Evolutionary conservation across 176 grass and related monocot species (phyloP).

Genomic region (Carex littledalei): DNA sequence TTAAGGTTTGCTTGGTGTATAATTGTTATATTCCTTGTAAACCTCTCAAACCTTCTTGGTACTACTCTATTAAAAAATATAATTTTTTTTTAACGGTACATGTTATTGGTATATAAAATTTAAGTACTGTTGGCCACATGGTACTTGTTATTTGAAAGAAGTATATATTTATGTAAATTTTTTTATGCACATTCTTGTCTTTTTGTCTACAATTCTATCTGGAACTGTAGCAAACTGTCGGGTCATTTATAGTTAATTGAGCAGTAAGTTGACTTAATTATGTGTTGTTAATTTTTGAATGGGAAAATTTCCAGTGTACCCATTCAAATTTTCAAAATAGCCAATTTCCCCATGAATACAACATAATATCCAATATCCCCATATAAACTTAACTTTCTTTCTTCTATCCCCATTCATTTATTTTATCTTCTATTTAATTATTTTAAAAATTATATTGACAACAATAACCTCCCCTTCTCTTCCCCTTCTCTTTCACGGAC

Average conservation of each 20-base stretch:
- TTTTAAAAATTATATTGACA: too few species aligned
- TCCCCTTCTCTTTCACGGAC: too few species aligned
- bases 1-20: background rate
- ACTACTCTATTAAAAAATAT: background rate
- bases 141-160: background rate
- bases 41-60: background rate
- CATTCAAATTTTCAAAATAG: too few species aligned
- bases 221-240: background rate
- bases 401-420: too few species aligned
- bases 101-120: background rate
- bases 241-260: background rate
- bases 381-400: too few species aligned
- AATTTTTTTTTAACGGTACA: background rate
- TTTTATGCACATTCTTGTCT: background rate
- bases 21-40: background rate
- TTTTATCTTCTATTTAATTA: too few species aligned
- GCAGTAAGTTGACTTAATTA: constrained; percentile 6
- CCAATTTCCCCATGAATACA: too few species aligned
- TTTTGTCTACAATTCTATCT: constrained; percentile 6
- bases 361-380: too few species aligned
- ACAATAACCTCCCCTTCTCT: too few species aligned
- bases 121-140: constrained; percentile 5
- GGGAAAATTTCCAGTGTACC: too few species aligned
- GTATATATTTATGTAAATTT: background rate
- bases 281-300: background rate